These are phyloP conservation scores for Sclerotinia spermophila DNA, from an alignment of 2,329 filamentous ascomycete species.

Conservation along the genomic window DNA sequence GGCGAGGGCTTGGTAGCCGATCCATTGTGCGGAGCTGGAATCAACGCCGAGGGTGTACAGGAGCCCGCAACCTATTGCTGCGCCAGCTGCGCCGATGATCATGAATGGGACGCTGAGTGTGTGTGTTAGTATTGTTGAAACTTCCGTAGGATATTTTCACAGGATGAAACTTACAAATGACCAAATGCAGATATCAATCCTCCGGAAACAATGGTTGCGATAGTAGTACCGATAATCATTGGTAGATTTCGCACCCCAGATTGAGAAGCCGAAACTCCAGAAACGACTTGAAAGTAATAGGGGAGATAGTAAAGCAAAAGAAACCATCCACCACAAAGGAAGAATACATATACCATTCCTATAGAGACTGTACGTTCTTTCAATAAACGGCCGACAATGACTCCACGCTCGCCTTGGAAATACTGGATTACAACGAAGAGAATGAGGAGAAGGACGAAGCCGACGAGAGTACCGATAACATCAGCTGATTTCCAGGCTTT, in stretches of 20 bases:
- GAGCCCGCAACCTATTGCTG: slow-evolving; percentile 47
- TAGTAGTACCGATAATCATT: slow-evolving; percentile 33
- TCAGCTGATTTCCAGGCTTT: slow-evolving; percentile 43
- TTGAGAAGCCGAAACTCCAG: slow-evolving; percentile 36
- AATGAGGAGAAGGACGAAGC: slow-evolving; percentile 36
- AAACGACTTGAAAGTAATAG: slow-evolving; percentile 48
- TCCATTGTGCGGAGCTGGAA: slow-evolving; percentile 50
- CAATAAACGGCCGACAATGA: slow-evolving; percentile 48
- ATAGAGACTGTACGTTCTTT: slow-evolving; percentile 44
- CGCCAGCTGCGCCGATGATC: slow-evolving; percentile 33
- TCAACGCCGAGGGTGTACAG: slow-evolving; percentile 50
- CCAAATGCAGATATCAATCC: slow-evolving; percentile 37
- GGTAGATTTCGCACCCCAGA: slow-evolving; percentile 42
- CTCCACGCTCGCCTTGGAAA: slow-evolving; percentile 46
- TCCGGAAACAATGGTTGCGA: slow-evolving; percentile 39
- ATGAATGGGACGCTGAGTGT: slow-evolving; percentile 37
- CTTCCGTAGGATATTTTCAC: not conserved
- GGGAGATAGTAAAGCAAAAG: slow-evolving; percentile 47
- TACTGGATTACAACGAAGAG: slow-evolving; percentile 41
- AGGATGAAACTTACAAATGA: slow-evolving; percentile 28
- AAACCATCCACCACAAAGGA: slow-evolving; percentile 45
- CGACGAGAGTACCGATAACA: slow-evolving; percentile 45
- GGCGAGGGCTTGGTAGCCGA: slow-evolving; percentile 55
- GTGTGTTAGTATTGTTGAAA: not conserved
- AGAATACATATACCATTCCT: slow-evolving; percentile 42